These are phyloP conservation scores for Bjerkandera adusta DNA, from an alignment of 1,284 basidiomycete genomes.

Conservation along the genomic window DNA sequence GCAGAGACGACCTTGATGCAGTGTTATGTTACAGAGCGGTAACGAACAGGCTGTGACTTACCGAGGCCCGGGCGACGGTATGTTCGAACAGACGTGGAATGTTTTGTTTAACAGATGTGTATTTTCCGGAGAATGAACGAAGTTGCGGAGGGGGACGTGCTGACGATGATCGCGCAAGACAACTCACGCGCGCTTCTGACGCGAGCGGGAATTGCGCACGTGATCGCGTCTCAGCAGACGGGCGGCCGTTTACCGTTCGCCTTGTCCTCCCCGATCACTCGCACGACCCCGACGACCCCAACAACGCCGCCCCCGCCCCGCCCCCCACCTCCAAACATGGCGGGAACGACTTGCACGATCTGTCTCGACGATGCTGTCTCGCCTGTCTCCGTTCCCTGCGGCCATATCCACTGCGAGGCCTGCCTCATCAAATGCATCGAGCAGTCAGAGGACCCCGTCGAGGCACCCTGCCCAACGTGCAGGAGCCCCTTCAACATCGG, in stretches of 20 bases:
- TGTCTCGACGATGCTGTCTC: conserved; percentile 50
- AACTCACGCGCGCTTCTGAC: neutral
- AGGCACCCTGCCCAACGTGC: conserved; percentile 57
- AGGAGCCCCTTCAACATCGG: conserved; percentile 42
- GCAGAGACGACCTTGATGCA: too few relatives aligned
- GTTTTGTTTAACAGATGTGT: neutral
- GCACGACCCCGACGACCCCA: neutral
- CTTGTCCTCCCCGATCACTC: too few relatives aligned
- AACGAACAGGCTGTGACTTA: too few relatives aligned
- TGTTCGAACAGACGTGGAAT: too few relatives aligned
- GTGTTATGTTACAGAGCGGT: too few relatives aligned
- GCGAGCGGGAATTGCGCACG: neutral
- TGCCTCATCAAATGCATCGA: conserved; percentile 50
- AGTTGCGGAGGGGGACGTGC: neutral
- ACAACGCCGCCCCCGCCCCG: neutral
- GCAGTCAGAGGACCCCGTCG: conserved; percentile 37
- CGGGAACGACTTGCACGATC: conserved; percentile 50
- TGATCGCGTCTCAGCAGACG: neutral
- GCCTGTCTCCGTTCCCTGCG: conserved; percentile 62
- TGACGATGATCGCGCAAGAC: neutral
- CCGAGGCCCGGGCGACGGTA: too few relatives aligned
- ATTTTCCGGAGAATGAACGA: neutral
- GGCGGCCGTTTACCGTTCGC: neutral
- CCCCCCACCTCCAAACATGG: conserved; percentile 28
- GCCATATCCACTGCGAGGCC: conserved; percentile 59